Conservation (phyloP, 768 basidiomycete genomes). For the Hericium alpestre region DNA sequence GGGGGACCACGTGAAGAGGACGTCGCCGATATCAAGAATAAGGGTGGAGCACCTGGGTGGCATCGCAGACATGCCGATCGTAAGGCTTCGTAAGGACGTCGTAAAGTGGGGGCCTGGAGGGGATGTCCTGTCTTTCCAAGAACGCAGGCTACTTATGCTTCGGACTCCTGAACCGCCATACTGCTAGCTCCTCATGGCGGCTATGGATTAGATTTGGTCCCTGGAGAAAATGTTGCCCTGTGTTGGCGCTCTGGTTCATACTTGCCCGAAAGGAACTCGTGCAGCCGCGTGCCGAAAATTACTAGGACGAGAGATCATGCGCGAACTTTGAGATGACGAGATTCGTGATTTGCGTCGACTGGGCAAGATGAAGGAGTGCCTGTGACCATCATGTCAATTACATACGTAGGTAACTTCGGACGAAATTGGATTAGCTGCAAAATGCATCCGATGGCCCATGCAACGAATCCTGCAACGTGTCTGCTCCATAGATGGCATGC, state of each 20-base stretch:
- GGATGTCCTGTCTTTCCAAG: too few relatives aligned
- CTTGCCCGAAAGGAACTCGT: not conserved
- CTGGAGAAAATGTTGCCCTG: not conserved
- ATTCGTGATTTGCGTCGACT: not conserved
- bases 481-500: too few relatives aligned
- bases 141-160: too few relatives aligned
- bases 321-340: not conserved
- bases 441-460: too few relatives aligned
- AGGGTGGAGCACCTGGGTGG: conserved; percentile 18
- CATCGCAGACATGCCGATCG: conserved; percentile 3
- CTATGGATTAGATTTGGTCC: not conserved
- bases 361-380: not conserved
- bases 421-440: not conserved
- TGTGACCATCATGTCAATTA: not conserved
- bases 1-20: conserved; percentile 43
- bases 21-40: conserved; percentile 47
- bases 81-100: not conserved
- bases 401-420: not conserved
- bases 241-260: not conserved
- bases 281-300: not conserved
- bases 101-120: too few relatives aligned
- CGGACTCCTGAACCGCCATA: too few relatives aligned
- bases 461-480: too few relatives aligned
- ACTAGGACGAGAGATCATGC: not conserved
- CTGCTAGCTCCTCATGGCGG: not conserved